Conservation (phyloP, 441 rosid genomes). For the Adansonia rubrostipa region DNA sequence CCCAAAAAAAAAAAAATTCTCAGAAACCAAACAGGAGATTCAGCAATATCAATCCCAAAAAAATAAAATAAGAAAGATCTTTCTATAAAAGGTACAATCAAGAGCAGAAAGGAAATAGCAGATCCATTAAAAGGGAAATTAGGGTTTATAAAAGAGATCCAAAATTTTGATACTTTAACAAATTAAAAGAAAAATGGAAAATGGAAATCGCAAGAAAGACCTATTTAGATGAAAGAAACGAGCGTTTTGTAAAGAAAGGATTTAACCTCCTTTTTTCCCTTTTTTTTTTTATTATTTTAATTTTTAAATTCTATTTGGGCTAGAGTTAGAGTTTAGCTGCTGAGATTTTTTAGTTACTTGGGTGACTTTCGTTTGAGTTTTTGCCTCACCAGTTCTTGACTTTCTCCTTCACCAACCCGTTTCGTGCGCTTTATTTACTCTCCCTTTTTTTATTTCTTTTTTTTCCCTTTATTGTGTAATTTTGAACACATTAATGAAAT, state of each 20-base stretch:
- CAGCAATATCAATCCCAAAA: neutral
- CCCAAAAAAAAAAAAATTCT: neutral
- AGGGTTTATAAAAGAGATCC: slow-evolving; percentile 18
- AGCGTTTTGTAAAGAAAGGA: slow-evolving; percentile 22
- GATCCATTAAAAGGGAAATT: slow-evolving; percentile 22
- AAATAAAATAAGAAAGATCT: too few species aligned
- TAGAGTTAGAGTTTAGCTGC: slow-evolving; percentile 10
- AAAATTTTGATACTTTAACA: slow-evolving; percentile 28
- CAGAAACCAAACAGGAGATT: slow-evolving; percentile 36
- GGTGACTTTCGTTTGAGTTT: slow-evolving; percentile 10
- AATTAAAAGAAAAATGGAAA: neutral
- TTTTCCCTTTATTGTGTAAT: neutral
- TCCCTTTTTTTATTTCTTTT: neutral
- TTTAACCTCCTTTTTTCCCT: too few species aligned
- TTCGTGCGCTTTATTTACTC: neutral
- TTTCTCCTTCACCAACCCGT: slow-evolving; percentile 20
- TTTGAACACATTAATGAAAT: too few species aligned
- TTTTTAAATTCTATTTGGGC: neutral
- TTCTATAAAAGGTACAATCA: slow-evolving; percentile 22
- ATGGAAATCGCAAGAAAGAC: neutral
- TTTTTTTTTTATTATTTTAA: neutral
- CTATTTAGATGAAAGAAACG: neutral
- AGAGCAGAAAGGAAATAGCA: neutral
- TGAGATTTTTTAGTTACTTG: neutral
- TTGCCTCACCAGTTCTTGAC: neutral